phyloP scores from a whole-genome alignment of 2,329 filamentous ascomycete species.

The Beauveria pseudobassiana region DNA sequence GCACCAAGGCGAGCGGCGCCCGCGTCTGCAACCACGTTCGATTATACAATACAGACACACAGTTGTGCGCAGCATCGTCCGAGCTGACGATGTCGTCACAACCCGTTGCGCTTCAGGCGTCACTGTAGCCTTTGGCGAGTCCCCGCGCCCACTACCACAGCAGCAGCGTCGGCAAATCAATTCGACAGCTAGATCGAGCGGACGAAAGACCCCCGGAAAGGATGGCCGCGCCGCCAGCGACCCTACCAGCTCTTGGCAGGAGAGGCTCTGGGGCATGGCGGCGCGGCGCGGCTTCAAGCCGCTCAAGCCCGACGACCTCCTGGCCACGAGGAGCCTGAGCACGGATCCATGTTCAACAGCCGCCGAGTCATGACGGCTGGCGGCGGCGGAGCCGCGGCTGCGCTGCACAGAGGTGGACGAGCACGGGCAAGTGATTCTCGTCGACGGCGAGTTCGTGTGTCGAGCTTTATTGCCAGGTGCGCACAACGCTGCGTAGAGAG shows the following conservation, averaged over 20 bases:
- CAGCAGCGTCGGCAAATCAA: constrained; percentile 20
- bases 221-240: neutral
- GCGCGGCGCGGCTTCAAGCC: constrained; percentile 31
- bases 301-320: constrained; percentile 51
- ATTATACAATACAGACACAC: neutral
- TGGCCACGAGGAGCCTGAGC: constrained; percentile 2
- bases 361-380: constrained; percentile 61
- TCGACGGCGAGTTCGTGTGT: constrained; percentile 96
- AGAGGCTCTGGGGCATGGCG: constrained; percentile 39
- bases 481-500: neutral
- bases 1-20: neutral
- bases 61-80: neutral
- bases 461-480: constrained; percentile 76
- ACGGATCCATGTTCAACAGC: constrained; percentile 51
- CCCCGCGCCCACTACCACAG: constrained; percentile 13
- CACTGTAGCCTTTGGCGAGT: constrained; percentile 19
- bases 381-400: constrained; percentile 74
- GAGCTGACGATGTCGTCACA: neutral
- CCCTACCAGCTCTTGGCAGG: constrained; percentile 35
- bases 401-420: constrained; percentile 94
- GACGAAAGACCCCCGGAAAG: neutral
- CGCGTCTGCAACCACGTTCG: neutral
- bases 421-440: constrained; percentile 81
- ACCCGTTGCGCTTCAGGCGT: constrained; percentile 20
- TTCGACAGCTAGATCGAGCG: neutral